Evolutionary conservation across 495 filamentous ascomycete species (phyloP), one percentile per base, ranked within the genome.

Genomic region (Penicillium chermesinum): DNA sequence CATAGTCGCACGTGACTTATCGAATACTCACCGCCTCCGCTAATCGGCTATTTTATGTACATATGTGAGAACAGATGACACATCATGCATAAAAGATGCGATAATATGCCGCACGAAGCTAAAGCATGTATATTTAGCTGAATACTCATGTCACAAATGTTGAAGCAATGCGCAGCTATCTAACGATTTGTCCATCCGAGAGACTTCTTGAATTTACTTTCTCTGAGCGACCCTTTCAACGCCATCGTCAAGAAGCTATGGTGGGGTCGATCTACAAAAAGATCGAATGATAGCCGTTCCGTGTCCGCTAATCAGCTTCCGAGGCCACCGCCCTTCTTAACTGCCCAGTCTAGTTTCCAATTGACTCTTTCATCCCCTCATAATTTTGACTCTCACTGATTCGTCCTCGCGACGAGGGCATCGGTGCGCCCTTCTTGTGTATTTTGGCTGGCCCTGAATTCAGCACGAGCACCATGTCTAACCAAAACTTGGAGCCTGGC

Each of bases 11-110:
- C 48, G 55, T 45, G 53, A 46, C 20, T 18, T 0, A 1, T 25
- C 62, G 66, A 56, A 60, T 72, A 64, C 39, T 50, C 60, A 69
- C 67, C 67, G 65, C 65, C 51, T 16, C n/a, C n/a, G 14, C 10
- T 10, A 30, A 30, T 30, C 10, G 25, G 25, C 4, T 5, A 10
- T 30, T 30, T 30, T 30, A 30, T 30, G 25, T 10, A 30, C 5
- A 4, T 5, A 30, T 30, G 25, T 10, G 10, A 5, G 4, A 10
- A 30, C 25, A 30, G 25, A 30, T 30, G 4, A 30, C 10, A 30
- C 10, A 30, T 5, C 5, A 30, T 4, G 25, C 25, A 30, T 30
- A 30, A 30, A 5, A 30, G 4, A 10, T 30, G 25, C 25, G 10
- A 5, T 30, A 30, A 5, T 10, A 10, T 10, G 4, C 5, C 10